A percentile compares a stretch with the other conserved stretches of the same genome.
Conservation (phyloP, 306 rosid genomes). For the Medicago arabica region DNA sequence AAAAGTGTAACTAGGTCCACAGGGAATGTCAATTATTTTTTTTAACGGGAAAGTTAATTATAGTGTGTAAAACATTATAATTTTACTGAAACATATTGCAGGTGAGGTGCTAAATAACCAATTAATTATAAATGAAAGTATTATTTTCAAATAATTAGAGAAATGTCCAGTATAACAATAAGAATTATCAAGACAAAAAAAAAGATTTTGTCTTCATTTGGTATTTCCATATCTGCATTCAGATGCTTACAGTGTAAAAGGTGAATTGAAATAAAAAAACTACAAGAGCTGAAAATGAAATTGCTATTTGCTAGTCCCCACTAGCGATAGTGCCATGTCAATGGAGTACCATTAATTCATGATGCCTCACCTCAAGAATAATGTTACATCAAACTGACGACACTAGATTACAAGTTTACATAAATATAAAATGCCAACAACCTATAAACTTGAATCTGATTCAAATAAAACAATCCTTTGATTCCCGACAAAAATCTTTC, state of each 20-base stretch:
- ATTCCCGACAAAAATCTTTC: not conserved
- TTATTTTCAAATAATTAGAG: too few relatives aligned
- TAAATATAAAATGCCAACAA: not conserved
- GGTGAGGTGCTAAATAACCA: too few relatives aligned
- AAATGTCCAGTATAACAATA: too few relatives aligned
- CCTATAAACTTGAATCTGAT: slow-evolving; percentile 1
- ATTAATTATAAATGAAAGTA: too few relatives aligned
- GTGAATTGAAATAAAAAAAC: slow-evolving; percentile 19
- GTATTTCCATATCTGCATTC: slow-evolving; percentile 10
- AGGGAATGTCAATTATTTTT: not conserved
- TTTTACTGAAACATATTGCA: too few relatives aligned
- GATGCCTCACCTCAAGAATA: slow-evolving; percentile 43
- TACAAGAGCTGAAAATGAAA: slow-evolving; percentile 44
- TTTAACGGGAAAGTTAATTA: not conserved
- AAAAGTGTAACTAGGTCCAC: slow-evolving; percentile 30
- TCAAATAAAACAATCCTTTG: not conserved
- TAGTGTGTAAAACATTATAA: too few relatives aligned
- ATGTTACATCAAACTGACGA: slow-evolving; percentile 42
- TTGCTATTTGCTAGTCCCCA: slow-evolving; percentile 33
- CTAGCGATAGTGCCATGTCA: slow-evolving; percentile 38
- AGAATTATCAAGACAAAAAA: too few relatives aligned
- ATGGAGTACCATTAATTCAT: slow-evolving; percentile 27
- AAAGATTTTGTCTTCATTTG: slow-evolving; percentile 13
- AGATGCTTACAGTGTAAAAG: slow-evolving; percentile 5
- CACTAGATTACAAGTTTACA: slow-evolving; percentile 5